Conservation (phyloP, 768 basidiomycete species). For the Rickenella mellea region DNA sequence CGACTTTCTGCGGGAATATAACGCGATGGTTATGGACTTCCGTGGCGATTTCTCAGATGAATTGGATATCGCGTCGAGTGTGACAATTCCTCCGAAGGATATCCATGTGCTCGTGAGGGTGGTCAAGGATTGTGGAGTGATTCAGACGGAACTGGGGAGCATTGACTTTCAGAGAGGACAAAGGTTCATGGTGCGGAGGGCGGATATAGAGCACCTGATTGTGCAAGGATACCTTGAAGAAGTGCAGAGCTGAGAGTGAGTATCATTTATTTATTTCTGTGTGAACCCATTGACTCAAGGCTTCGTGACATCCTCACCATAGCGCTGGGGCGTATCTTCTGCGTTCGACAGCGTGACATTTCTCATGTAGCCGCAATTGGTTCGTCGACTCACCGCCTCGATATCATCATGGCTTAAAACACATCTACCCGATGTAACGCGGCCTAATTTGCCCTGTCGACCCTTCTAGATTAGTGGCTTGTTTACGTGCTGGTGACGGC, state of each 20-base stretch:
- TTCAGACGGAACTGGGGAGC: constrained; percentile 85
- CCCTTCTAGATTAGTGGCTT: no score
- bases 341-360: no score
- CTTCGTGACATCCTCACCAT: no score
- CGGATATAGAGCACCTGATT: constrained; percentile 90
- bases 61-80: constrained; percentile 78
- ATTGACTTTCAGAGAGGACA: constrained; percentile 88
- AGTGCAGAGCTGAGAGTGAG: constrained; percentile 23
- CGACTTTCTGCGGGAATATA: constrained; percentile 79
- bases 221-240: constrained; percentile 90
- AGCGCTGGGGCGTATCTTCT: no score
- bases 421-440: no score
- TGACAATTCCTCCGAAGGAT: constrained; percentile 80
- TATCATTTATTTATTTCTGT: no score
- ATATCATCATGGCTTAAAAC: no score
- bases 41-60: constrained; percentile 78
- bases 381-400: no score
- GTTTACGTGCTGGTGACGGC: no score
- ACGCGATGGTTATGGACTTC: constrained; percentile 72
- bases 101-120: constrained; percentile 84
- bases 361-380: no score
- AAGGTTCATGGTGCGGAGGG: constrained; percentile 77
- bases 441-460: no score
- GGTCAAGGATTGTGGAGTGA: constrained; percentile 80
- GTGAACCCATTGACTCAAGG: no score